Conservation (phyloP, 2,329 filamentous ascomycete genomes). For the Fusarium sp. region DNA sequence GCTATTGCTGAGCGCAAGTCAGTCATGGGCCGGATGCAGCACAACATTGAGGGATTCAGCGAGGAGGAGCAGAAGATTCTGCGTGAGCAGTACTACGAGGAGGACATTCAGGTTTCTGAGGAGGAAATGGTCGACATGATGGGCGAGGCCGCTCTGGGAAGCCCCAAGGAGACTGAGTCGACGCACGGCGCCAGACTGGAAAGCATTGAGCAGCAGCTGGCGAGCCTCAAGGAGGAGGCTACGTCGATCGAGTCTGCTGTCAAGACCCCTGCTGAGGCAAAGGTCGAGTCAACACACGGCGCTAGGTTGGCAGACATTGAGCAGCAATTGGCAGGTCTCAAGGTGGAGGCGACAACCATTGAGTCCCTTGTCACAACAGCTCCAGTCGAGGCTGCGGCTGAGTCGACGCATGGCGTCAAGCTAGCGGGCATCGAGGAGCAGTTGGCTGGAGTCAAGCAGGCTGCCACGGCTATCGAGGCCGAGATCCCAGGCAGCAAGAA, state of each 20-base stretch:
- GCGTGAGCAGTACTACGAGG: slow-evolving; percentile 40
- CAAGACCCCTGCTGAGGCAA: neutral
- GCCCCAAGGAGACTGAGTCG: slow-evolving; percentile 18
- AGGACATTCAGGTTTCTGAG: slow-evolving; percentile 48
- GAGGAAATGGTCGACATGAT: slow-evolving; percentile 53
- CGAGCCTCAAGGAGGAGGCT: neutral
- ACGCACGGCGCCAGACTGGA: slow-evolving; percentile 5
- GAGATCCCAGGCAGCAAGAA: slow-evolving; percentile 37
- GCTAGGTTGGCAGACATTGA: neutral
- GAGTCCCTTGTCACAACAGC: neutral
- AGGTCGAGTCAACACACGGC: slow-evolving; percentile 3
- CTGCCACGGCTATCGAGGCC: slow-evolving; percentile 37
- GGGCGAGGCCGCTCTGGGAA: slow-evolving; percentile 41
- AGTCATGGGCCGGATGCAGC: slow-evolving; percentile 52
- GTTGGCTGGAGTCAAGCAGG: slow-evolving; percentile 30
- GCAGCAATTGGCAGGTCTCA: neutral
- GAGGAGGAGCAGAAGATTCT: slow-evolving; percentile 54
- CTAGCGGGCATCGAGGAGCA: slow-evolving; percentile 39
- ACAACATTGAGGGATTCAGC: slow-evolving; percentile 51
- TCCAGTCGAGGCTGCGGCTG: neutral
- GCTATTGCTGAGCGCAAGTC: slow-evolving; percentile 50
- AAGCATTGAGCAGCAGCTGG: neutral
- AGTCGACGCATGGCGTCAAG: slow-evolving; percentile 6
- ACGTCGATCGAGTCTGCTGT: neutral
- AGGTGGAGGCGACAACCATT: neutral